These are phyloP conservation scores for Gypsophila paniculata DNA, from an alignment of 179 eudicot genomes.

Conservation along the genomic window DNA sequence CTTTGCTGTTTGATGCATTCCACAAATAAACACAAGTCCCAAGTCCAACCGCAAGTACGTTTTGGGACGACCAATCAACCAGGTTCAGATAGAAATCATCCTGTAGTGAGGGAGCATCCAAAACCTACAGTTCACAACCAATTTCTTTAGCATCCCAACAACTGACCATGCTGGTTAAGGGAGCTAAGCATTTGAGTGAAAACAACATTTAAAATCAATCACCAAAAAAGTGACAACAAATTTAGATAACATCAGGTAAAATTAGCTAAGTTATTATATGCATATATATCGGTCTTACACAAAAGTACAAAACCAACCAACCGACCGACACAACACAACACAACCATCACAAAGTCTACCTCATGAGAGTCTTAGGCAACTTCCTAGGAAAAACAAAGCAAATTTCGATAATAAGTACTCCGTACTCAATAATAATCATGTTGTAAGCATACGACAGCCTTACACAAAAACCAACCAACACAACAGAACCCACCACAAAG, in stretches of 20 bases:
- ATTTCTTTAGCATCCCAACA: not conserved
- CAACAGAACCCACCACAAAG: no score
- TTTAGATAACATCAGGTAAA: no score
- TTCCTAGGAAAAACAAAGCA: no score
- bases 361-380: no score
- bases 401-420: no score
- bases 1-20: slow-evolving; percentile 92
- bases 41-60: slow-evolving; percentile 87
- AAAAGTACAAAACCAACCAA: not conserved
- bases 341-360: no score
- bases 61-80: slow-evolving; percentile 97
- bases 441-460: no score
- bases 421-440: no score
- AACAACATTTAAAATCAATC: not conserved
- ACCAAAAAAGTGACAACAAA: no score
- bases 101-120: slow-evolving; percentile 94
- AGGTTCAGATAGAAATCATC: slow-evolving; percentile 93
- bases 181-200: not conserved
- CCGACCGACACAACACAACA: no score
- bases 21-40: slow-evolving; percentile 91
- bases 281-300: not conserved
- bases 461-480: no score
- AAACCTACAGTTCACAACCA: slow-evolving; percentile 46
- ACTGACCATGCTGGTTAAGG: not conserved
- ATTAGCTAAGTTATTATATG: no score